These are phyloP conservation scores for Powellomyces hirtus DNA, from an alignment of 192 early-diverging fungal species.

Conservation along the genomic window DNA sequence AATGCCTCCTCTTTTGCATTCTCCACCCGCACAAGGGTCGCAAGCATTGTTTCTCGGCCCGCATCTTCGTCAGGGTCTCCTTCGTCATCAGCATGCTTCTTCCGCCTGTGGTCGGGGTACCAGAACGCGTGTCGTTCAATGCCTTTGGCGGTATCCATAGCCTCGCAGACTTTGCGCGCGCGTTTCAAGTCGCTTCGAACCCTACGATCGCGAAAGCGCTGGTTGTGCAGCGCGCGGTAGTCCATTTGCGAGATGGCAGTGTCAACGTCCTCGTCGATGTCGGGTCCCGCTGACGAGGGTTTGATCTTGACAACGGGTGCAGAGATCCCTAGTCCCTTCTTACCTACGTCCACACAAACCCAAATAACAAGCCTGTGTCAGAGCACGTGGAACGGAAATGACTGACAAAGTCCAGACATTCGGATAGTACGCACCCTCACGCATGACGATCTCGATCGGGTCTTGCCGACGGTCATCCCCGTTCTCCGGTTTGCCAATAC, in stretches of 20 bases:
- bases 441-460: conserved; percentile 13
- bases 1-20: conserved; percentile 3
- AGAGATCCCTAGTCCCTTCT: conserved; percentile 8
- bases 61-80: background rate
- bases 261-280: background rate
- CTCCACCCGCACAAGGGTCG: background rate
- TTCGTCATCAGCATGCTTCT: conserved; percentile 30
- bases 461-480: background rate
- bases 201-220: background rate
- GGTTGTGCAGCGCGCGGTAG: conserved; percentile 11
- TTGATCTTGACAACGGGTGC: background rate
- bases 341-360: background rate
- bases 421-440: background rate
- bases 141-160: conserved; percentile 20
- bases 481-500: too few relatives aligned
- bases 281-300: background rate
- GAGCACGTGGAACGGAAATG: too few relatives aligned
- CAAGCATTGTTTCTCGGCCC: background rate
- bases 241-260: background rate
- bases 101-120: conserved; percentile 13
- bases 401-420: background rate
- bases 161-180: conserved; percentile 23
- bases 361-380: background rate
- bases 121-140: conserved; percentile 26
- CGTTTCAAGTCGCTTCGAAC: conserved; percentile 5